These are phyloP conservation scores for Paecilomyces formosus DNA, from an alignment of 2,329 filamentous ascomycete genomes.

Conservation along the genomic window DNA sequence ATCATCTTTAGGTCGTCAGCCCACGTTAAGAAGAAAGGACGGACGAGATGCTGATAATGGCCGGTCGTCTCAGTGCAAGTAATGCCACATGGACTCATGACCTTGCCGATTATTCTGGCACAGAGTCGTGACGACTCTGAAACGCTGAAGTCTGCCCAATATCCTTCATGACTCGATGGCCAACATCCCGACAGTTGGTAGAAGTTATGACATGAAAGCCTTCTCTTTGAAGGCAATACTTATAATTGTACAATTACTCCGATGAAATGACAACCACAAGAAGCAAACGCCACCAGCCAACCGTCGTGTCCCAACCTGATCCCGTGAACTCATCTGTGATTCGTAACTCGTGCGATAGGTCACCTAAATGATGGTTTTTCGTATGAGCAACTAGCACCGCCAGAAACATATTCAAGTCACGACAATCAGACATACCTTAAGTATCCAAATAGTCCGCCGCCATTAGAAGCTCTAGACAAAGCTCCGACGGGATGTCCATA, in stretches of 20 bases:
- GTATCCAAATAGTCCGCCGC: slow-evolving; percentile 59
- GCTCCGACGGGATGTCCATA: slow-evolving; percentile 59
- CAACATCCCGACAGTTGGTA: not conserved
- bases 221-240: not conserved
- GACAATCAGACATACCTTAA: not conserved
- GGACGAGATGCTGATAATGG: slow-evolving; percentile 33
- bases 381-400: not conserved
- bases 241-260: not conserved
- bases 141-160: not conserved
- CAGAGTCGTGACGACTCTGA: not conserved
- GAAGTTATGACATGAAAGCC: not conserved
- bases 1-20: slow-evolving; percentile 43
- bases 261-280: not conserved
- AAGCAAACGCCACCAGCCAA: not conserved
- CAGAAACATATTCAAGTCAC: slow-evolving; percentile 10
- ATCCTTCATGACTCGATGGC: not conserved
- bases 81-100: not conserved
- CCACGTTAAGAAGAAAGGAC: slow-evolving; percentile 20
- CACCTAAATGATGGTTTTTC: not conserved
- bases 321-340: not conserved
- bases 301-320: not conserved
- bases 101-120: not conserved
- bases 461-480: slow-evolving; percentile 59
- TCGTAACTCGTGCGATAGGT: not conserved
- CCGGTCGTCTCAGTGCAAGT: not conserved